Evolutionary conservation across 306 rosid species (phyloP), one percentile per base, ranked within the genome.

Genomic region (Hylodesmum podocarpum): DNA sequence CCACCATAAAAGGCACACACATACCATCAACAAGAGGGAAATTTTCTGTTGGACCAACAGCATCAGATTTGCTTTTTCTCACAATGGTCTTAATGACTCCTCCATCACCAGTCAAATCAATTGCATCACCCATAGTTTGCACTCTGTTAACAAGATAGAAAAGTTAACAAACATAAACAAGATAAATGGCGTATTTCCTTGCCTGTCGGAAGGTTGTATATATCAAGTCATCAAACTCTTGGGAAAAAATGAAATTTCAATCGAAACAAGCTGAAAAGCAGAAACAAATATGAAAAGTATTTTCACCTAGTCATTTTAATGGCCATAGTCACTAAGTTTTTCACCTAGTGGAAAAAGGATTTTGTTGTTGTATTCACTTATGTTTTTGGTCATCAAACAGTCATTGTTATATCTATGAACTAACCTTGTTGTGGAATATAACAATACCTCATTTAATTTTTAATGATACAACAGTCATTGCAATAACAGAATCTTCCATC

Each of bases 21-120:
- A 58, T 82, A 92, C 97, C 98, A 86, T 95, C 96, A 49, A 92
- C 97, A 36, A 95, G 96, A 67, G 98, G 98, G 76, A 95, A 78
- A 79, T 95, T 94, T 37, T 88, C 96, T 3, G 97, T 84, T 9
- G 98, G 96, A 80, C 84, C 86, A 47, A 78, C 76, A 11, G 98
- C 96, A 76, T 89, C 90, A n/a, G 81, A 36, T 82, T 90, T 95
- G 70, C 93, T 87, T 81, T 88, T 92, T 87, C 87, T 90, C 61
- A 89, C 67, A 29, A 89, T 84, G 71, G 85, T 90, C 91, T 95
- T 7, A 39, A n/a, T 27, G 41, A 80, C 61, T 22, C 98, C 97
- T 76, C 98, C 97, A 80, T 95, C 97, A 22, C 97, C 97, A 15
- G 89, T 86, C 69, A 95, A 87, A 84, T 95, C 97, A 86, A 92